These are phyloP conservation scores for Phytophthora cryptogea DNA, from an alignment of 352 stramenopile species.

Conservation along the genomic window DNA sequence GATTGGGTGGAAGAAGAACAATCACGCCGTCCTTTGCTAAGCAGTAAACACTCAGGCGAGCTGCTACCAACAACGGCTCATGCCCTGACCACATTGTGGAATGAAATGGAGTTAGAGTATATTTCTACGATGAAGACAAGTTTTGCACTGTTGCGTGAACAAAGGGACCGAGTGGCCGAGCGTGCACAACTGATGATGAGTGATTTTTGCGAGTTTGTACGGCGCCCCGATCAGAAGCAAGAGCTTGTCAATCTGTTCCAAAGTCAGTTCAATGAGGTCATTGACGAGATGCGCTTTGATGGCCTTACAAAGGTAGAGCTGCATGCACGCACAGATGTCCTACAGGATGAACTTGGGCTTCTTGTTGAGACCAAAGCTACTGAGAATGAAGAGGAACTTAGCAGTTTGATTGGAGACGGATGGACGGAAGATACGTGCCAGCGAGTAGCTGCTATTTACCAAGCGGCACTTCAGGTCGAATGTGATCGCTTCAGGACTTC, in stretches of 20 bases:
- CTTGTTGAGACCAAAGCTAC: slow-evolving; percentile 48
- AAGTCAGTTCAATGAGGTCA: slow-evolving; percentile 74
- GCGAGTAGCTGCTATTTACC: slow-evolving; percentile 46
- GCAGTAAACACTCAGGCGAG: slow-evolving; percentile 34
- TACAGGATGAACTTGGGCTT: slow-evolving; percentile 64
- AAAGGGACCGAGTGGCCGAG: slow-evolving; percentile 37
- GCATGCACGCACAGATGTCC: slow-evolving; percentile 68
- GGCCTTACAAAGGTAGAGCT: slow-evolving; percentile 81
- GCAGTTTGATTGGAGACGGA: slow-evolving; percentile 43
- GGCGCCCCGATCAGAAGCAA: slow-evolving; percentile 72
- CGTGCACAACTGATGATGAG: slow-evolving; percentile 38
- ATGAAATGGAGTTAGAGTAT: slow-evolving; percentile 64
- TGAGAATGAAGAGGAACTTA: slow-evolving; percentile 56
- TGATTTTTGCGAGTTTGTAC: slow-evolving; percentile 62
- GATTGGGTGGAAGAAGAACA: slow-evolving; percentile 34
- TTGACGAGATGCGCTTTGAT: slow-evolving; percentile 86
- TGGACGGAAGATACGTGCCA: slow-evolving; percentile 67
- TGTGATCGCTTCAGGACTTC: slow-evolving; percentile 73
- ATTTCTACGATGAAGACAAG: slow-evolving; percentile 47
- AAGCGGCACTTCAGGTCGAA: slow-evolving; percentile 68
- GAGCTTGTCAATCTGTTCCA: slow-evolving; percentile 70
- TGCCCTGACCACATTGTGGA: slow-evolving; percentile 52
- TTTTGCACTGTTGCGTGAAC: slow-evolving; percentile 43
- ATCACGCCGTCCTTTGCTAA: background rate
- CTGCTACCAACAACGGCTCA: slow-evolving; percentile 37